Base-by-base conservation (phyloP, 495 filamentous ascomycete genomes). In the Podospora appendiculata region DNA sequence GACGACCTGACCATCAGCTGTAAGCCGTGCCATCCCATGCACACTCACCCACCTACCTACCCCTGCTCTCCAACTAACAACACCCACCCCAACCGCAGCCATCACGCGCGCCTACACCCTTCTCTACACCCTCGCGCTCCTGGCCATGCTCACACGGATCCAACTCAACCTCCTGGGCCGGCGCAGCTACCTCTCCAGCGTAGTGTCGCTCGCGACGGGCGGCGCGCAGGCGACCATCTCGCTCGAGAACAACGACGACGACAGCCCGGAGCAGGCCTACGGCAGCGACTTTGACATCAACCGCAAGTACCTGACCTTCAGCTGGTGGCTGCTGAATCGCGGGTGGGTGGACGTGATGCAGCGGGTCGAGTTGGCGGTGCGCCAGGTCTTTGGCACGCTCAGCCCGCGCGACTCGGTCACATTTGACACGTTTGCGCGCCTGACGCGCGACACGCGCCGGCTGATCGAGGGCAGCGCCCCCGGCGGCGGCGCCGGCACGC, bases 161-260 rank as follows among this genome's bases (percentile, higher is more conserved):
- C 93, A 99, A 74, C 83, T 99, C 43, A 99, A 97, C 69, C 87
- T 99, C 34, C 87, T 99, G 25, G 93, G 94, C 40, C 85, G 93
- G 44, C 81, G 90, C 41, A 95, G 88, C 65, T 99, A 99, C 73
- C 82, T 97, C 17, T 93, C 90, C 13, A 92, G 87, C 51, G 93
- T 99, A 6, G 87, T 97, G 8, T 89, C 90, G 6, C 78, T 95
- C 44, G 90, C 93, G 38, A 78, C 77, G 4, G 87, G 83, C 11
- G 80, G 83, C 13, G 83, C 79, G 0, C 70, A 73, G 34, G 67
- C 66, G 8, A 72, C 72, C 35, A 98, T 97, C 64, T 87, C 73
- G 55, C 76, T 96, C 10, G 90, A 96, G 69, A 90, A 96, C 67
- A 80, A 89, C 60, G 90, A 94, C 58, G 89, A 94, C 62, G 88